Base-by-base conservation (phyloP, 2,329 filamentous ascomycete species). In the Malbranchea zuffiana region DNA sequence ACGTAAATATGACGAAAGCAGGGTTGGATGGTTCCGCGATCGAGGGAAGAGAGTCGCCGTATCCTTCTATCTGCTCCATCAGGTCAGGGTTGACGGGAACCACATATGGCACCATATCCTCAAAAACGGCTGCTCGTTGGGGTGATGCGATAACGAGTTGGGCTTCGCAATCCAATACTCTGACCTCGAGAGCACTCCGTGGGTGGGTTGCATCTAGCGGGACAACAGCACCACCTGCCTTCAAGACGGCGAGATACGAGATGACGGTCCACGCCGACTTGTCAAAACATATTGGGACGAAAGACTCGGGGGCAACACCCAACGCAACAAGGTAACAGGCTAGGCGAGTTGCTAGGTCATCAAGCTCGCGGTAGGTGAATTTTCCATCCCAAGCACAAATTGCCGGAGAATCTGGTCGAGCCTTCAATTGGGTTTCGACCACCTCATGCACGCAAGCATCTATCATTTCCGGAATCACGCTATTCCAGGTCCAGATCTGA, bases 1-100 rank as follows among this genome's bases (percentile, higher is more conserved):
- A 83, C 35, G 77, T 82, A 56, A 90, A 92, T 0, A 88, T 81
- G 32, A 92, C 60, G 50, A 86, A 90, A 0, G 82, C 79, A 17
- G 84, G 55, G 51, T 88, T 82, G 43, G 82, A 78, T 30, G 83
- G 60, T 48, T 82, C 78, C 47, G 74, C 66, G 5, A 74, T 69
- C 2, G 65, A 32, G 19, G 21, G 21, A 15, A 17, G n/a, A 30
- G 33, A 35, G 3, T 34, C 39, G 10, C 38, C 23, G 27, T 39
- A 37, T 24, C 27, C 20, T 12, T 27, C 25, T 19, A 36, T 36
- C 7, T 38, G 23, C 3, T 39, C 24, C 6, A 39, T 11, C 3
- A 36, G 30, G 4, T 41, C 33, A 24, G 44, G 46, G 15, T 49
- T 50, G 10, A 61, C 50, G 0, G 54, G 42, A 3, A 61, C 47